Evolutionary conservation across 768 basidiomycete species (phyloP), one percentile per base, ranked within the genome.

Genomic region (Nidularia sp.): DNA sequence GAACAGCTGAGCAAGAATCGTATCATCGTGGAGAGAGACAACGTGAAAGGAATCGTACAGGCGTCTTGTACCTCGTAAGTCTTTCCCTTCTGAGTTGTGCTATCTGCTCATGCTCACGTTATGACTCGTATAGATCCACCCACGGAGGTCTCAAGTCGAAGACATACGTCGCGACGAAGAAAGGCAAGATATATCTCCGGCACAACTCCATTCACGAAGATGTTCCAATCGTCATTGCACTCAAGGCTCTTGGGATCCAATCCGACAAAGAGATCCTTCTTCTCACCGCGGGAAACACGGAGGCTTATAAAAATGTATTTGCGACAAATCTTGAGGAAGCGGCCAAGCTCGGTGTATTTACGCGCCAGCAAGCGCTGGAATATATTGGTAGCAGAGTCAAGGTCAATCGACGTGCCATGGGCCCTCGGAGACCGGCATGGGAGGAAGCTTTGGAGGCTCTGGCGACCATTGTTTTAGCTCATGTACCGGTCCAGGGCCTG

Each of bases 1-100:
- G 97, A 98, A 66, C 97, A 99, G 71, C 71, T 98, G 63, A 95
- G 92, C 78, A 98, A 98, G 78, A 98, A 99, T 68, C 83, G 97
- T 41, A 99, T 99, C 64, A 98, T 99, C 58, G 97, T 99, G 55
- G 97, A 98, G 74, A 90, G 87, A 5, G 97, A 98, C 68, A 70
- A 79, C 18, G 85, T 85, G 41, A 98, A 98, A 69, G 91, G 90
- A 4, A 74, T 88, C 36, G 94, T 97, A 0, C 93, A 93, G 66
- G 93, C 96, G 2, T 94, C 93, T 3, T 97, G 95, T 70, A 98
- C 95, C 47, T 97, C 94, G 91, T 95, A 62, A 65, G 93, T 77
- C 35, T 25, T 50, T 39, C 13, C 31, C 46, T 51, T 18, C 18
- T 18, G 48, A 10, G n/a, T n/a, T 42, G 25, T 54, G 36, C 42